Conservation (phyloP, 1,284 basidiomycete species). For the Mycocalia duriaeana region DNA sequence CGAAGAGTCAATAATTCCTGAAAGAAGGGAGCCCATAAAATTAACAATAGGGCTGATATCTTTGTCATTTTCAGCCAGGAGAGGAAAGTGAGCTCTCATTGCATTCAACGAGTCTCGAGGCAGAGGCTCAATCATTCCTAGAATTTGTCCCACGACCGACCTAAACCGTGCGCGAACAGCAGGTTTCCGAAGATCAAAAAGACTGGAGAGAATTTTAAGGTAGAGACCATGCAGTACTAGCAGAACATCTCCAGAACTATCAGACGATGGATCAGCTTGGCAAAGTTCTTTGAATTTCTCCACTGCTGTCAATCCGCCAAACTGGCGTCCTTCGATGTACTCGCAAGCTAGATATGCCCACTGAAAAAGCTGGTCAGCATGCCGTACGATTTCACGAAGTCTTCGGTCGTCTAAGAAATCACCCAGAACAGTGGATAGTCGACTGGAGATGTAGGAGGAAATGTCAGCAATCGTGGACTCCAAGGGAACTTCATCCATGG, state of each 20-base stretch:
- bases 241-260: not conserved
- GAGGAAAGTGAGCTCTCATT: conserved; percentile 1
- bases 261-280: not conserved
- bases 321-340: conserved; percentile 10
- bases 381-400: conserved; percentile 8
- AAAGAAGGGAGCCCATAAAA: conserved; percentile 11
- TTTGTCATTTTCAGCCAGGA: not conserved
- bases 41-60: conserved; percentile 8
- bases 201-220: conserved; percentile 4
- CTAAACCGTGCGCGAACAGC: conserved; percentile 7
- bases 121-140: conserved; percentile 12
- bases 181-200: conserved; percentile 5
- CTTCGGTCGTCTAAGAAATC: not conserved
- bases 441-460: conserved; percentile 7
- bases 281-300: conserved; percentile 4
- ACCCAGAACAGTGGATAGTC: conserved; percentile 1
- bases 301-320: conserved; percentile 4
- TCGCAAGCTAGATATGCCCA: conserved; percentile 24
- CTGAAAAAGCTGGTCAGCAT: conserved; percentile 23
- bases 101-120: conserved; percentile 4
- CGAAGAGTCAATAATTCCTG: conserved; percentile 5
- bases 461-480: conserved; percentile 11
- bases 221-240: conserved; percentile 11
- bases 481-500: conserved; percentile 9
- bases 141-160: conserved; percentile 14